phyloP scores from a whole-genome alignment of 345 rosid genomes.

The Populus euphratica region DNA sequence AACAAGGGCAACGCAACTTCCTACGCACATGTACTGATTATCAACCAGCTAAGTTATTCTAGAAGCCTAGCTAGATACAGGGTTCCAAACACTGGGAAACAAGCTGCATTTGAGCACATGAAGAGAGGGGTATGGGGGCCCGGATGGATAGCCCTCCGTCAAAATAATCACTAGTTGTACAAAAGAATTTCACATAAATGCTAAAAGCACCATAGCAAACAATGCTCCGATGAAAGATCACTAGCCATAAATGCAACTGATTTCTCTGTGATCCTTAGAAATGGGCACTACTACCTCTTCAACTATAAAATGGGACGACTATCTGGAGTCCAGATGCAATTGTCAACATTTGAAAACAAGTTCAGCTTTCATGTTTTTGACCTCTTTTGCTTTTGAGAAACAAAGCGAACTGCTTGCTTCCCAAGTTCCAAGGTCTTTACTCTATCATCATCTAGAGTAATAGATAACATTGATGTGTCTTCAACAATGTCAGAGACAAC shows the following conservation, averaged over 20 bases:
- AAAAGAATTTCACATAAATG: constrained; percentile 10
- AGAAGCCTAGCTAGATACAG: background rate
- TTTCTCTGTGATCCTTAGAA: background rate
- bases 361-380: constrained; percentile 38
- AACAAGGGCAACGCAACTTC: background rate
- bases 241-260: constrained; percentile 3
- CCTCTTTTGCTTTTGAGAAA: constrained; percentile 87
- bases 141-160: constrained; percentile 1
- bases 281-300: constrained; percentile 21
- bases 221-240: background rate
- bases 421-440: constrained; percentile 74
- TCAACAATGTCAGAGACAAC: constrained; percentile 54
- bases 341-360: constrained; percentile 1
- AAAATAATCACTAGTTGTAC: background rate
- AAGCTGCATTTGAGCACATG: constrained; percentile 10
- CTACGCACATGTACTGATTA: background rate
- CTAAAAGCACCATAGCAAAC: background rate
- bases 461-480: constrained; percentile 58
- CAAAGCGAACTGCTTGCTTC: constrained; percentile 81
- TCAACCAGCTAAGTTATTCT: background rate
- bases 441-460: constrained; percentile 73
- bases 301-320: constrained; percentile 13
- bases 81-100: background rate
- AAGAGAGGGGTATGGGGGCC: background rate
- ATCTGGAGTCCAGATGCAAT: constrained; percentile 8